A percentile compares a stretch with the other conserved stretches of the same genome.
These are phyloP conservation scores for Erysimum cheiranthoides DNA, from an alignment of 345 rosid genomes.

Conservation along the genomic window DNA sequence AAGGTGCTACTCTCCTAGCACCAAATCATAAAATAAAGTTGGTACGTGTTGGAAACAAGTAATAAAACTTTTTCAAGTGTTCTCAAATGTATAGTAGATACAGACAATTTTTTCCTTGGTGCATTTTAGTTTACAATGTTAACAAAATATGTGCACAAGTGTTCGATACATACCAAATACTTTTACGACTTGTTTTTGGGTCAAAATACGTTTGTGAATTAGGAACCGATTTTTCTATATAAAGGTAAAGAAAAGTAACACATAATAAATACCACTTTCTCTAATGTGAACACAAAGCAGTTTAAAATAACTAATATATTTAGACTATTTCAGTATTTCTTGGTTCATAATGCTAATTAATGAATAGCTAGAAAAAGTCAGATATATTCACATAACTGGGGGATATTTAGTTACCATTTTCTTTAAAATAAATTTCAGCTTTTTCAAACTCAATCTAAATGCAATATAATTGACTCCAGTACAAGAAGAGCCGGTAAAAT, in stretches of 20 bases:
- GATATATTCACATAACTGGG: background rate
- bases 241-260: background rate
- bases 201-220: background rate
- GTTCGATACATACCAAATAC: background rate
- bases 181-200: no score
- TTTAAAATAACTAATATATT: background rate
- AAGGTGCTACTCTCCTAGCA: background rate
- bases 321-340: slow-evolving; percentile 15
- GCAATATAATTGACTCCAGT: slow-evolving; percentile 8
- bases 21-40: background rate
- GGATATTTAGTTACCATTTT: background rate
- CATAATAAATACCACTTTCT: background rate
- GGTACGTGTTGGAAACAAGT: background rate
- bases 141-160: background rate
- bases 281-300: slow-evolving; percentile 12
- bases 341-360: slow-evolving; percentile 11
- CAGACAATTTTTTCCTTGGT: background rate
- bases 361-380: slow-evolving; percentile 6
- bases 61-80: background rate
- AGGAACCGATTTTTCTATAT: background rate
- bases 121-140: background rate
- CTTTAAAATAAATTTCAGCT: background rate
- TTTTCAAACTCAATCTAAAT: slow-evolving; percentile 20
- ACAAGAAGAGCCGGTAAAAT: background rate
- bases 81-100: background rate